These are phyloP conservation scores for Crucihimalaya himalaica DNA, from an alignment of 345 rosid species.

Conservation along the genomic window DNA sequence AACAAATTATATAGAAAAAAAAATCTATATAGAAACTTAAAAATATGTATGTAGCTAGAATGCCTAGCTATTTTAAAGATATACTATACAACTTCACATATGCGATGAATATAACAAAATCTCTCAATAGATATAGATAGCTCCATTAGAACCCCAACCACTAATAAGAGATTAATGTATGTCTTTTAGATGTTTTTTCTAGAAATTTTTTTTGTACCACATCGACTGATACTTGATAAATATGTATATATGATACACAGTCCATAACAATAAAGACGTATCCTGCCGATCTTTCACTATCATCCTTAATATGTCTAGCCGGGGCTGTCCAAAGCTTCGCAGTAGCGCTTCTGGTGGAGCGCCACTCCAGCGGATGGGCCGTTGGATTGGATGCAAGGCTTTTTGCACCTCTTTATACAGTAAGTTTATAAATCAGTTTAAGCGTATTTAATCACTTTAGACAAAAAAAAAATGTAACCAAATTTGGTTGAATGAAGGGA, in stretches of 20 bases:
- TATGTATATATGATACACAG: conserved; percentile 36
- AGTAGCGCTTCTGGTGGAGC: conserved; percentile 52
- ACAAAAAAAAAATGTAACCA: background rate
- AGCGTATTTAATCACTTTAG: background rate
- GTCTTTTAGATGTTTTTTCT: background rate
- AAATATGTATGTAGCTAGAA: no score
- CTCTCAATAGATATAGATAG: no score
- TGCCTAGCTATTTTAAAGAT: no score
- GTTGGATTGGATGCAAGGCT: conserved; percentile 74
- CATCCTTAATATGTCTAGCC: conserved; percentile 62
- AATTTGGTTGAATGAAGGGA: conserved; percentile 42
- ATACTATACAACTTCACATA: no score
- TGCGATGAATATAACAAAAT: no score
- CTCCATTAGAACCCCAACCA: no score
- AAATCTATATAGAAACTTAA: no score
- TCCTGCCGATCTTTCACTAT: conserved; percentile 62
- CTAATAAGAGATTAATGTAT: no score
- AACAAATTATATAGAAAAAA: no score
- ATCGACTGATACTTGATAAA: background rate
- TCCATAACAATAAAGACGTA: conserved; percentile 64
- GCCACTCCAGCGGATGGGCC: conserved; percentile 57
- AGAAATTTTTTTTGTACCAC: background rate
- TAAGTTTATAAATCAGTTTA: conserved; percentile 26
- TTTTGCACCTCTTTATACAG: conserved; percentile 65
- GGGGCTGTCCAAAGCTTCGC: conserved; percentile 62